Base-by-base conservation (phyloP, 495 filamentous ascomycete species). In the Neurospora sp. region DNA sequence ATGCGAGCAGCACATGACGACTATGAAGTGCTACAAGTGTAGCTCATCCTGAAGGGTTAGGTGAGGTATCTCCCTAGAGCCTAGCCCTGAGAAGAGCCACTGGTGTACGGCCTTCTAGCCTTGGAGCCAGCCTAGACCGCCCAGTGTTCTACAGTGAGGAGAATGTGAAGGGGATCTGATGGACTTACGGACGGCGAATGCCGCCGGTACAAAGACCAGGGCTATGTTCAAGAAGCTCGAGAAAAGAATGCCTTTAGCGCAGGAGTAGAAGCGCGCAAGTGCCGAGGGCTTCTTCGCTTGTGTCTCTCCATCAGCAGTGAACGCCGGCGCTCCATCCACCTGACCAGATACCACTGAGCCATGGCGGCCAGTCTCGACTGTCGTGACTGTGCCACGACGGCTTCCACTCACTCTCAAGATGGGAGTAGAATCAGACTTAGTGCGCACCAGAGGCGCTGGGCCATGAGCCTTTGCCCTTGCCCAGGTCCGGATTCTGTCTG, bases 181-280 rank as follows among this genome's bases (percentile, higher is more conserved):
- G 37, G 27, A 85, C 84, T 35, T 87, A 87, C 75, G 90, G 69
- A 88, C 84, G 73, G 85, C 89, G 72, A 96, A 94, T 73, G 91
- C 93, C 71, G 90, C 84, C 0, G 93, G 93, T 9, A 96, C 92
- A 79, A 93, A 94, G 59, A 94, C 81, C 74, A 96, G 83, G 74
- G 94, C 86, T 35, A 91, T 75, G 80, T 96, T 95, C 81, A 96
- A 81, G 87, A 89, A 92, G 84, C 90, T 93, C 53, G 86, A 84
- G 44, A 89, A 80, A 40, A 92, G 69, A 73, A 90, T 85, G 44
- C 84, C 76, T 80, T 86, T 89, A 61, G 82, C 78, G 70, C 85
- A 84, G 48, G 73, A 48, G 76, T 79, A 85, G 73, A 90, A 88
- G 70, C 87, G 84, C 70, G 82, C 53, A 40, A 74, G 20, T 35